Evolutionary conservation across 768 basidiomycete species (phyloP), one percentile per base, ranked within the genome.

Genomic region (Hortiboletus flavorubellus): DNA sequence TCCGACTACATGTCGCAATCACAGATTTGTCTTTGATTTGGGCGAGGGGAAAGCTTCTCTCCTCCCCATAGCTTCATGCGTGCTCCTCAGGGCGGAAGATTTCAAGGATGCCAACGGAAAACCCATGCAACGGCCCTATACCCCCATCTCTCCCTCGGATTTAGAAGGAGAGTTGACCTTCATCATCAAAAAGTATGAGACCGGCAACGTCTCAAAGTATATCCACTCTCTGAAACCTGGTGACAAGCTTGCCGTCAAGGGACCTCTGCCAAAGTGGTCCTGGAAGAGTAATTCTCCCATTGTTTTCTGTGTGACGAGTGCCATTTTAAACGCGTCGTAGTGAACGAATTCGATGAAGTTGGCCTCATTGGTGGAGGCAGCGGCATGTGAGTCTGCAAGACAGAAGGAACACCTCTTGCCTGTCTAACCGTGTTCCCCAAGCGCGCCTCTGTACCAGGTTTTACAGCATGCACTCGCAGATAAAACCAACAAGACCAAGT

Each of bases 301-400:
- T 33, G 38, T 21, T 39, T 21, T 34, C 33, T 23, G 49, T 53
- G 7, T 9, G 30, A 51, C 46, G 12, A 26, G 41, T 23, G 21
- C 59, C 37, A 49, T 15, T 26, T 40, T 49, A 42, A 46, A 46
- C 31, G 10, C 37, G 57, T n/a, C 45, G n/a, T 59, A 92, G 90
- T 78, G 60, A 91, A 92, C 69, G 83, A 93, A 70, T 86, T 88
- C 49, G 90, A 94, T 21, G 78, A 93, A 61, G 86, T 97, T 51
- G 89, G 87, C 12, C 78, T 95, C 63, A 91, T 98, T 63, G 92
- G 91, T 34, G 97, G 97, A 50, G 97, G 97, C 51, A 89, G 85
- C 60, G 97, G 97, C 69, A 93, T 98, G 87, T 89, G 64, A 63
- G 85, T 74, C 34, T 29, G 39, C 49, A 45, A 29, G 34, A 39